Base-by-base conservation (phyloP, 257 asterid species). In the Primulina eburnea region DNA sequence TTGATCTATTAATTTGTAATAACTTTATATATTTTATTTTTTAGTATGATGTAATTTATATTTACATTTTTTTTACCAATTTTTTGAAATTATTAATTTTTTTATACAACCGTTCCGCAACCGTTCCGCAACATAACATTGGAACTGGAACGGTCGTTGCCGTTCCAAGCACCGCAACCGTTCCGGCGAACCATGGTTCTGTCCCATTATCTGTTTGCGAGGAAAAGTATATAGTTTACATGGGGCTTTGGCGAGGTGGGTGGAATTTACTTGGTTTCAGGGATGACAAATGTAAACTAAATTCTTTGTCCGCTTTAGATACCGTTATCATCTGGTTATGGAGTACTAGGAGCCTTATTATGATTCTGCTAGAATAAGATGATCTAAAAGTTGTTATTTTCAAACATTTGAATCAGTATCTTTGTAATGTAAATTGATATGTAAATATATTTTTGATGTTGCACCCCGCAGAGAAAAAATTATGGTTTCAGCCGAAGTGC, bases 401-500 rank as follows among this genome's bases (percentile, higher is more conserved):
- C 9, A 33, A 61, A 55, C 33, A 29, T 28, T 56, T 38, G 6
- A 34, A 59, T 52, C 38, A 56, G 33, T 69, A 38, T 63, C 34
- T 56, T 50, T 34, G 68, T 70, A 32, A 61, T 35, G 63, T 40
- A 34, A 35, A 56, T 34, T 61, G 7, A 16, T 14, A 29, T 14
- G 26, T 50, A 47, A 9, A 16, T 61, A 62, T 21, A 18, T n/a
- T 18, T 71, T 28, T 56, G 17, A 75, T 72, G 72, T 68, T 71
- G 60, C 24, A 80, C 86, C 64, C 80, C 80, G 24, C 95, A 91
- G 97, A 91, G 64, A 91, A 86, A 75, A 88, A 85, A 59, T 79
- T 87, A 73, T 94, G 99, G 99, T 89, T 81, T 83, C 91, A 85
- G 82, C 97, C 97, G 18, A 90, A 86, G 73, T 91, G 97, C 87